These are phyloP conservation scores for Sesbania bispinosa DNA, from an alignment of 306 rosid species.

Conservation along the genomic window DNA sequence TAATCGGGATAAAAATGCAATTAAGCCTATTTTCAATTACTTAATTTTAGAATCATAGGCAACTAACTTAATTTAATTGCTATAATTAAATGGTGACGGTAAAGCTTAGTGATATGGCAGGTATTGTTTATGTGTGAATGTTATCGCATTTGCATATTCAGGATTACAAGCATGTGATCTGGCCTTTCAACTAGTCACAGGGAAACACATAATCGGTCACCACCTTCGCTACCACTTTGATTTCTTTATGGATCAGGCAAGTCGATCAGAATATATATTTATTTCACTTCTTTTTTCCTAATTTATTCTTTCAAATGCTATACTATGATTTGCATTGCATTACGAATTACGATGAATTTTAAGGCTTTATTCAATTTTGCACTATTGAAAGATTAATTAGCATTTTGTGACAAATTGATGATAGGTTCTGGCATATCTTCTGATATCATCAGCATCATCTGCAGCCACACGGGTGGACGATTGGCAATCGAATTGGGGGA, in stretches of 20 bases:
- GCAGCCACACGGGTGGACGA: conserved; percentile 90
- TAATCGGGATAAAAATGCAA: too few species aligned
- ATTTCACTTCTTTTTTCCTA: too few species aligned
- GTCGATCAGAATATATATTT: too few species aligned
- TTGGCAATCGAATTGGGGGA: conserved; percentile 98
- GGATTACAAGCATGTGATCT: conserved; percentile 67
- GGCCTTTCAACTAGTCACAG: conserved; percentile 41
- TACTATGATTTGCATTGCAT: not conserved
- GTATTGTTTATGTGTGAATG: conserved; percentile 79
- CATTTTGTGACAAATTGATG: not conserved
- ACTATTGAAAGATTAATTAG: too few species aligned
- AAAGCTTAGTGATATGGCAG: conserved; percentile 42
- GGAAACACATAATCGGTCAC: conserved; percentile 44
- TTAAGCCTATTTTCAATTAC: too few species aligned
- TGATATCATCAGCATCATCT: conserved; percentile 82
- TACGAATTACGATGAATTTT: too few species aligned
- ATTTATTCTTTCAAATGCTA: too few species aligned
- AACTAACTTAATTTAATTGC: too few species aligned
- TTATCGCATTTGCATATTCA: conserved; percentile 65
- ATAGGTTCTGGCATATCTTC: conserved; percentile 84
- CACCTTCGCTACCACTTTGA: conserved; percentile 56
- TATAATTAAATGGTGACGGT: not conserved
- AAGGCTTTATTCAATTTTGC: too few species aligned
- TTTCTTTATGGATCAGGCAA: conserved; percentile 90
- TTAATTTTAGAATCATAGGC: too few species aligned